Conservation (phyloP, 2,329 filamentous ascomycete species). For the Eutypella sp. region DNA sequence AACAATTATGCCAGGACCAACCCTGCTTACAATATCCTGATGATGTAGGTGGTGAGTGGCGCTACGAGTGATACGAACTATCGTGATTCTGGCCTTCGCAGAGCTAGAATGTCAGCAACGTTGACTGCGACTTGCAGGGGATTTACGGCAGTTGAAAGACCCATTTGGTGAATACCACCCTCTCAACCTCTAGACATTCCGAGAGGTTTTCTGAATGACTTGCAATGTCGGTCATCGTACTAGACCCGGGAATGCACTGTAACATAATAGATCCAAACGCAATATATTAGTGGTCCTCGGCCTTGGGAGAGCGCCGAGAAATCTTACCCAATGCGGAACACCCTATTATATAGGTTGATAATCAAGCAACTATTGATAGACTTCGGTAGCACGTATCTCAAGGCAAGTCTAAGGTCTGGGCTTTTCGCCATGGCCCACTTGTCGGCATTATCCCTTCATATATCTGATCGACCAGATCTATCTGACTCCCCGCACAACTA, state of each 20-base stretch:
- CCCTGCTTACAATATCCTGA: background rate
- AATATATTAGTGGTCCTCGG: too few species aligned
- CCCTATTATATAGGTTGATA: too few species aligned
- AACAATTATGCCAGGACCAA: background rate
- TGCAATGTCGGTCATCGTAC: background rate
- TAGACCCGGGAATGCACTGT: background rate
- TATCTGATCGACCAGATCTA: background rate
- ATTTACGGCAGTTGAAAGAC: background rate
- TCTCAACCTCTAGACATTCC: background rate
- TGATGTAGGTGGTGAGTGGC: background rate
- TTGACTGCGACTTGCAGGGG: background rate
- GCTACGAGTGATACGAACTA: background rate
- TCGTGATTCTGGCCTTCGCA: background rate
- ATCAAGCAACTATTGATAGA: background rate
- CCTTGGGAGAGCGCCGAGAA: too few species aligned
- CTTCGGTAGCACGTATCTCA: background rate
- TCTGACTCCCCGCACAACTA: background rate
- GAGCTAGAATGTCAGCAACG: background rate
- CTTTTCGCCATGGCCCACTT: background rate
- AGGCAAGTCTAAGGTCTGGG: background rate
- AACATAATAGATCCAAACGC: background rate
- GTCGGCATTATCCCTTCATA: background rate
- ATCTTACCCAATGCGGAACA: too few species aligned
- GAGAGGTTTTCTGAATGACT: background rate
- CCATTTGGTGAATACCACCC: background rate